Evolutionary conservation across 768 basidiomycete species (phyloP).

Genomic region (Hirschioporus abietinus): DNA sequence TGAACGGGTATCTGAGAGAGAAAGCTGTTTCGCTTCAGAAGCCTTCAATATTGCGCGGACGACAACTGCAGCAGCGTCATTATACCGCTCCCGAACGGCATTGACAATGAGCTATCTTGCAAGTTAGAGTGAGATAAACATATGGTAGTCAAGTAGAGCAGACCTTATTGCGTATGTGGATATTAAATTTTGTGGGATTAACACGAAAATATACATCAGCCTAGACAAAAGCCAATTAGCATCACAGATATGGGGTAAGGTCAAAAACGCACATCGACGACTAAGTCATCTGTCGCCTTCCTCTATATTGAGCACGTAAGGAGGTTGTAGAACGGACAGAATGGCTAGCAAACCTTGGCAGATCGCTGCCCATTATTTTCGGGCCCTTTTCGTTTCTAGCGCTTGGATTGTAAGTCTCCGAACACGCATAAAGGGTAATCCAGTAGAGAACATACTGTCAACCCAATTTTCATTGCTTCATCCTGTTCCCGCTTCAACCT

Average conservation of each 20-base stretch:
- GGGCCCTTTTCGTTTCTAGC: constrained; percentile 19
- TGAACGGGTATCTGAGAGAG: constrained; percentile 57
- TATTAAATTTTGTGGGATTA: constrained; percentile 84
- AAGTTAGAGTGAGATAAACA: constrained; percentile 7
- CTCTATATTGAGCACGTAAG: constrained; percentile 34
- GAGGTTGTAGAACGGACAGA: constrained; percentile 5
- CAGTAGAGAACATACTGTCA: constrained; percentile 36
- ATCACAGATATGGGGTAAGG: constrained; percentile 1
- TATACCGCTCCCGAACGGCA: constrained; percentile 76
- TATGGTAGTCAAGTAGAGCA: not conserved
- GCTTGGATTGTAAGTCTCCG: constrained; percentile 8
- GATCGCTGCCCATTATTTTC: constrained; percentile 34
- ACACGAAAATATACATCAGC: constrained; percentile 75
- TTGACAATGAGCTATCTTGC: constrained; percentile 62
- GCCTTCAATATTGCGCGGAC: constrained; percentile 66
- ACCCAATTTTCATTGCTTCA: constrained; percentile 64
- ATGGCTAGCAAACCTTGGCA: constrained; percentile 41
- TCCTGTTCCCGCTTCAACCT: constrained; percentile 66
- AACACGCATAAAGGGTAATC: not conserved
- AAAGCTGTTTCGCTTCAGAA: constrained; percentile 59
- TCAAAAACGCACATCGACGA: constrained; percentile 57
- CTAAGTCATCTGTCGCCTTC: constrained; percentile 46
- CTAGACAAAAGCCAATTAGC: constrained; percentile 28
- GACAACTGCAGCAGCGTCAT: constrained; percentile 65
- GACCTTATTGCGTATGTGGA: constrained; percentile 84